Evolutionary conservation across 805 yeast species (phyloP).

Genomic region (Barnettozyma vustinii): DNA sequence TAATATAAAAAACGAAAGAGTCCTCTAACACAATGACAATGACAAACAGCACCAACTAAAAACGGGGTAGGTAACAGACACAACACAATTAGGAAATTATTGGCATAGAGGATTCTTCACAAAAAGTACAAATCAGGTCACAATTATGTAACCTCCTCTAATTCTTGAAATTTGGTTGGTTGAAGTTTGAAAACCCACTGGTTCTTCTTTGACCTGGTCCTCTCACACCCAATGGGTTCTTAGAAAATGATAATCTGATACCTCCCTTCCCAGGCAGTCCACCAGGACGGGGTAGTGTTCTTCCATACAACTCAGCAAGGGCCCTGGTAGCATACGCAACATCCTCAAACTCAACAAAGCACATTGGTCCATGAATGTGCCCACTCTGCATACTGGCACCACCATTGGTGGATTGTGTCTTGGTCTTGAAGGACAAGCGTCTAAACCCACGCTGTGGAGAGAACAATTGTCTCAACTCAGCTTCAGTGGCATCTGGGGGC

Average conservation of each 20-base stretch:
- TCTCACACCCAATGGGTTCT: slow-evolving; percentile 95
- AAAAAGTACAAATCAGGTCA: not conserved
- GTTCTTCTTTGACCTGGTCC: slow-evolving; percentile 51
- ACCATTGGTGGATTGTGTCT: slow-evolving; percentile 40
- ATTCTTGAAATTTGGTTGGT: slow-evolving; percentile 7
- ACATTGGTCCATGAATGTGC: slow-evolving; percentile 91
- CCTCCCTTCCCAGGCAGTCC: slow-evolving; percentile 81
- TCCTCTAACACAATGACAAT: slow-evolving; percentile 1
- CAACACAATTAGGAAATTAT: not conserved
- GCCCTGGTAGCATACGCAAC: slow-evolving; percentile 92
- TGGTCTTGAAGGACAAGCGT: slow-evolving; percentile 85
- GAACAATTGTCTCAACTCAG: slow-evolving; percentile 81
- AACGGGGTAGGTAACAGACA: not conserved
- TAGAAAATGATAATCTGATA: slow-evolving; percentile 86
- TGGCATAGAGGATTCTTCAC: not conserved
- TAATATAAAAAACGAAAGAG: not conserved
- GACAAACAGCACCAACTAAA: not conserved
- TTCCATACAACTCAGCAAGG: slow-evolving; percentile 87
- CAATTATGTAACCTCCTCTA: not conserved
- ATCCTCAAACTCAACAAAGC: slow-evolving; percentile 98
- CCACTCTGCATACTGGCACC: slow-evolving; percentile 16
- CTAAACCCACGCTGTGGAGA: slow-evolving; percentile 90
- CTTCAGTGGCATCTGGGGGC: slow-evolving; percentile 95
- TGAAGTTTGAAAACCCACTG: slow-evolving; percentile 22
- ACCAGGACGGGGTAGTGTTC: slow-evolving; percentile 79